Evolutionary conservation across 495 filamentous ascomycete species (phyloP).

Genomic region (Lindgomyces ingoldianus): DNA sequence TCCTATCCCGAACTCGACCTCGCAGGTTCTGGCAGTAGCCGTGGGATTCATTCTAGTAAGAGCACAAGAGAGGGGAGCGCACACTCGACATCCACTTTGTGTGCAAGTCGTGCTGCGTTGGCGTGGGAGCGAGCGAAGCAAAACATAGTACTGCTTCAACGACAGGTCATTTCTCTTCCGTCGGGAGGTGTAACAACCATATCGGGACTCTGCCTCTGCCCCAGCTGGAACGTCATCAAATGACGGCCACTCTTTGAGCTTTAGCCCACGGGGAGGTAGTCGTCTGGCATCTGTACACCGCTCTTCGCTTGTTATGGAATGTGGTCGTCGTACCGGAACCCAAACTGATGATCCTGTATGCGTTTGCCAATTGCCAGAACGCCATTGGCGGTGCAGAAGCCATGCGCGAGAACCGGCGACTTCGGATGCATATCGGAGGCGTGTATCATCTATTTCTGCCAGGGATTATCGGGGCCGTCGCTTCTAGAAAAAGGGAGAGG

Average conservation of each 20-base stretch:
- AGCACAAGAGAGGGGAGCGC: not conserved
- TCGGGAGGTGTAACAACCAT: slow-evolving; percentile 3
- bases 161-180: slow-evolving; percentile 4
- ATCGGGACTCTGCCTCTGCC: slow-evolving; percentile 7
- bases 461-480: not conserved
- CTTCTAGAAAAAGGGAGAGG: slow-evolving; percentile 25
- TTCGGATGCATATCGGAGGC: slow-evolving; percentile 34
- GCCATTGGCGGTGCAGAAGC: slow-evolving; percentile 15
- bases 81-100: slow-evolving; percentile 16
- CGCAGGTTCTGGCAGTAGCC: not conserved
- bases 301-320: slow-evolving; percentile 17
- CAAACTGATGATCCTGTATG: slow-evolving; percentile 8
- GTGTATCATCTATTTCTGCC: slow-evolving; percentile 23
- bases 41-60: not conserved
- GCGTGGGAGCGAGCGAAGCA: slow-evolving; percentile 1
- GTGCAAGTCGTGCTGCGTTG: slow-evolving; percentile 23
- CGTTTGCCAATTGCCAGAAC: slow-evolving; percentile 7
- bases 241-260: not conserved
- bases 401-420: not conserved
- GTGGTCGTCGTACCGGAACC: slow-evolving; percentile 12
- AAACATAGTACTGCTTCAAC: not conserved
- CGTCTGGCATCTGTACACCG: slow-evolving; percentile 28
- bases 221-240: not conserved
- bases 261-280: slow-evolving; percentile 1
- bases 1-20: too few species aligned